Evolutionary conservation across 495 filamentous ascomycete species (phyloP), one percentile per base, ranked within the genome.

Genomic region (Penicillium arizonense): DNA sequence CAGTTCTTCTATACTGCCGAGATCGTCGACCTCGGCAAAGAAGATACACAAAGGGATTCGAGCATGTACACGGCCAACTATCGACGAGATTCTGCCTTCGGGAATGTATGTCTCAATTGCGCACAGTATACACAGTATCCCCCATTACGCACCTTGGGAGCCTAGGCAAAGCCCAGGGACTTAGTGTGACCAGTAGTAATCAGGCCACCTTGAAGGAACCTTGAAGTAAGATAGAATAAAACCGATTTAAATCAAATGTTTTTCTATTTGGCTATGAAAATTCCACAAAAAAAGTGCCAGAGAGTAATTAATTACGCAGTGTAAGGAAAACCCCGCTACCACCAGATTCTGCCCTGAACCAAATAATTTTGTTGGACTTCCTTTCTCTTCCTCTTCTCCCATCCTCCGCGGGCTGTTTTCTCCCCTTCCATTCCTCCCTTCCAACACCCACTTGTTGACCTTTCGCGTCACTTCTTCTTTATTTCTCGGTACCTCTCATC

Each of bases 281-380:
- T 57, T 61, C 55, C 59, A 61, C 58, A 61, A 57, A 42, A 35
- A 44, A 37, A 50, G 40, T 16, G 32, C 11, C 6, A 39, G 2
- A 24, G 20, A 23, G 39, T 20, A n/a, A 49, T 50, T 50, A 50
- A 50, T 50, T 50, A 50, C 48, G 48, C 37, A 35, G 20, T 40
- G 43, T 55, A 55, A 54, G 40, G 33, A 48, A 58, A 38, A 44
- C 55, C 59, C 59, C 56, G 56, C 59, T 61, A 65, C 59, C 59
- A 63, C 28, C 28, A 30, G 28, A 30, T 50, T 52, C 44, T 47
- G 45, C 52, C 39, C 53, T 52, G 42, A 53, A 53, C 50, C 50
- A 53, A 53, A 44, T 46, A 56, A 52, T 45, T 46, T 65, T 54
- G 52, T 59, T 40, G 41, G 38, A 53, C 52, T 54, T 64, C 47